Conservation (phyloP, 768 basidiomycete species). For the Lepiota venenata region DNA sequence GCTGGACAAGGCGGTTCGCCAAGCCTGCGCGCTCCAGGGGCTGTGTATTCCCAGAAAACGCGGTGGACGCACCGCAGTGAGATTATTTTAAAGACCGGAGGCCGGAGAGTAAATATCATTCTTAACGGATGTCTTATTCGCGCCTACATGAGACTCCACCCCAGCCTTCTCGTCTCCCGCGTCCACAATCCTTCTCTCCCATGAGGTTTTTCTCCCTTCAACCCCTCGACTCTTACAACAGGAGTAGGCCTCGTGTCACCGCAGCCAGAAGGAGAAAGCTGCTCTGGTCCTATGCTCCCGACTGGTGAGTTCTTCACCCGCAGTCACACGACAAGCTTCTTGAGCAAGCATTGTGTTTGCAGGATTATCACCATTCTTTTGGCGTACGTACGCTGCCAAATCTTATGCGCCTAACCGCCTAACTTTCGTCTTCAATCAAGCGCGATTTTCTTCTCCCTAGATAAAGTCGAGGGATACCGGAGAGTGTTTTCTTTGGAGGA, state of each 20-base stretch:
- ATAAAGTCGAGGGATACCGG: conserved; percentile 68
- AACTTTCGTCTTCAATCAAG: conserved; percentile 31
- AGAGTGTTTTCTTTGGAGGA: conserved; percentile 78
- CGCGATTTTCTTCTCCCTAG: conserved; percentile 56
- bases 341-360: not conserved
- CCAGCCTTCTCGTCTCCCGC: not conserved
- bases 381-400: conserved; percentile 43
- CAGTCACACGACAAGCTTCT: conserved; percentile 9
- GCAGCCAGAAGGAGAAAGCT: conserved; percentile 37
- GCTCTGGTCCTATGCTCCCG: conserved; percentile 65
- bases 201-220: conserved; percentile 27
- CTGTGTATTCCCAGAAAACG: no score
- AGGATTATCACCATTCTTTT: conserved; percentile 70
- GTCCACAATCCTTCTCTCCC: conserved; percentile 7
- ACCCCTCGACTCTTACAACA: conserved; percentile 14
- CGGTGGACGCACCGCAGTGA: no score
- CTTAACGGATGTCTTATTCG: conserved; percentile 26
- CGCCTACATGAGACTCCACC: conserved; percentile 10
- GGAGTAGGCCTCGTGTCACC: conserved; percentile 21
- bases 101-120: no score
- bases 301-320: conserved; percentile 52
- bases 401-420: not conserved
- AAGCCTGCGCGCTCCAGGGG: no score
- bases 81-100: no score
- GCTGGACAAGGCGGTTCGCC: no score